A percentile compares a stretch with the other conserved stretches of the same genome.
These are phyloP conservation scores for Xylariaceae sp. DNA, from an alignment of 2,329 filamentous ascomycete genomes.

Conservation along the genomic window DNA sequence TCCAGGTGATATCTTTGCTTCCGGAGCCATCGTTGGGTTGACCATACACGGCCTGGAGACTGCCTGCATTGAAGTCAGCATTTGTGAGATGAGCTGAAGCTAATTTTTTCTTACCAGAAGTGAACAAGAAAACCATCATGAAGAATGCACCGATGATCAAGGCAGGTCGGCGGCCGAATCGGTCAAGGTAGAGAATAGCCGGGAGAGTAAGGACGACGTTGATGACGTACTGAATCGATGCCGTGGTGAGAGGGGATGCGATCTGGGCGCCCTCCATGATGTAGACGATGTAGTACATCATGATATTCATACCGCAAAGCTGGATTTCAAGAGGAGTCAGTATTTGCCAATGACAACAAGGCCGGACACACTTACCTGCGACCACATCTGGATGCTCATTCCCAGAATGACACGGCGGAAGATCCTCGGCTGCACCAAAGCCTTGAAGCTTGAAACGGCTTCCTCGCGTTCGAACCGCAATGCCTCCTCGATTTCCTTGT, in stretches of 20 bases:
- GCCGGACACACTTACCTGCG: constrained; percentile 35
- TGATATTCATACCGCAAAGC: constrained; percentile 50
- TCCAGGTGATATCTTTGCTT: constrained; percentile 50
- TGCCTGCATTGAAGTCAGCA: constrained; percentile 30
- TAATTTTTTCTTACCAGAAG: constrained; percentile 41
- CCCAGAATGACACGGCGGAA: constrained; percentile 53
- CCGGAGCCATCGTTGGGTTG: constrained; percentile 40
- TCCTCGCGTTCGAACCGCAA: constrained; percentile 51
- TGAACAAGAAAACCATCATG: constrained; percentile 58
- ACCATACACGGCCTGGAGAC: constrained; percentile 57
- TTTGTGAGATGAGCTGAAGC: background rate
- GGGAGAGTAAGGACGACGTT: constrained; percentile 56
- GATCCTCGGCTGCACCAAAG: constrained; percentile 47
- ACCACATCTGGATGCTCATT: constrained; percentile 56
- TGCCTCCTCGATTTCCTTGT: constrained; percentile 54
- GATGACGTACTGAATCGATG: constrained; percentile 59
- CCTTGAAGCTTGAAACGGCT: constrained; percentile 43
- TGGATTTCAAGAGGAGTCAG: constrained; percentile 7
- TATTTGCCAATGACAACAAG: background rate
- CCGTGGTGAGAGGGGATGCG: constrained; percentile 51
- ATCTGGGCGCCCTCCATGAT: constrained; percentile 56
- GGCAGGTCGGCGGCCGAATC: constrained; percentile 51
- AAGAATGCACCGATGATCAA: constrained; percentile 51
- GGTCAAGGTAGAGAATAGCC: constrained; percentile 56
- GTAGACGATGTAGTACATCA: constrained; percentile 57